Base-by-base conservation (phyloP, 306 rosid species). In the Argentina anserina region DNA sequence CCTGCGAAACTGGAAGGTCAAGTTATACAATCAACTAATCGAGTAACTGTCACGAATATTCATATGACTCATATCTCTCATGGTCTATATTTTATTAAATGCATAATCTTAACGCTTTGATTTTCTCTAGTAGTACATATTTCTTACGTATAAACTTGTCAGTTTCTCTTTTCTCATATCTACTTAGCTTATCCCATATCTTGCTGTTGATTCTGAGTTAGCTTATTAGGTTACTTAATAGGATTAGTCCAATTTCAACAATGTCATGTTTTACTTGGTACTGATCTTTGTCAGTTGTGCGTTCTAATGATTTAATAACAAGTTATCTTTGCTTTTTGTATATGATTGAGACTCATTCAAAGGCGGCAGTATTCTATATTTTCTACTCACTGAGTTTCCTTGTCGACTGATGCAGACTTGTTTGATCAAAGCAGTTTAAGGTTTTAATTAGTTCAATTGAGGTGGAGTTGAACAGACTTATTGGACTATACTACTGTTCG, bases 321-420 rank as follows among this genome's bases (percentile, higher is more conserved):
- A 13, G 75, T 26, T 56, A 14, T 71, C 11, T 26, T 71, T 28
- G 43, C 31, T 6, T 39, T 56, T 28, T 49, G 9, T 15, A 2
- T 31, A 58, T 39, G 75, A 69, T 29, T 26, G 40, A 61, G 76
- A 77, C 76, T 60, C 45, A 3, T 61, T 70, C 71, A 59, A 47
- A 17, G 70, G 42, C 37, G 33, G 63, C 50, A 45, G 18, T 47
- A 10, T 69, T 60, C 26, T 45, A 74, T 46, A 36, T 36, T 2
- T 47, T 15, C 37, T 31, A 23, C 18, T 23, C 13, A 34, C 14
- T 8, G 15, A 43, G 43, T 26, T 77, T 47, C 59, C 28, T 61
- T 60, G 43, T 36, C n/a, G n/a, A n/a, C 67, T 47, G 73, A 69
- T 26, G 75, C 50, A 11, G 70, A 68, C 55, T 40, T 40, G 49